Base-by-base conservation (phyloP, 192 early-diverging fungal genomes). In the Thamnidium elegans region DNA sequence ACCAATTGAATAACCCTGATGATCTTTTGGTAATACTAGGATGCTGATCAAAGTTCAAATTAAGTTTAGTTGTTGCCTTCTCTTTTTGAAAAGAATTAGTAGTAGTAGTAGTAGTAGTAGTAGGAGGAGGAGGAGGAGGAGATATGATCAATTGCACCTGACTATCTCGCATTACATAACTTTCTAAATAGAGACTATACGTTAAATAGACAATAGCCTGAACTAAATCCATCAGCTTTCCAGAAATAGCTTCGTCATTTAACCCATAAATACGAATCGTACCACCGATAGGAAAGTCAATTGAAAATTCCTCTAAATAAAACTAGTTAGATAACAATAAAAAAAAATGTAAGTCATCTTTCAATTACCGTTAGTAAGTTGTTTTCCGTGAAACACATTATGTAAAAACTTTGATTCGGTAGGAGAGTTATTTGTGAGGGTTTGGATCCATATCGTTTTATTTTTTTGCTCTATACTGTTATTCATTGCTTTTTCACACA, bases 151-250 rank as follows among this genome's bases (percentile, higher is more conserved):
- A 72, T 26, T 77, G 34, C 36, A 84, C 84, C 68, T 79, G 86
- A 71, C 93, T 80, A 72, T 95, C 89, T 14, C 79, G 70, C 51
- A 93, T 78, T 30, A 97, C 63, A 42, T 77, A 81, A 6, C 81
- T 80, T 68, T 97, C 94, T 36, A 95, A 73, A 54, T 86, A 73
- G 21, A 94, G 76, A 62, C 86, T 92, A 77, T 92, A 92, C 0
- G 89, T 78, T 9, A 91, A 81, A 62, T 88, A 89, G 10, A 90
- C 80, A 17, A 91, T 72, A 11, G 94, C 62, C 42, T 87, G 81
- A n/a, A 91, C 76, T 14, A 95, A 86, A 62, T 82, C 44, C 43
- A 55, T 21, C 14, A 66, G 1, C 23, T 66, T 66, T n/a, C 7
- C 8, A 8, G 34, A 44, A 31, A 66, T 23, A 7, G 17, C 13